Evolutionary conservation across 2,329 filamentous ascomycete genomes (phyloP), one percentile per base, ranked within the genome.

Genomic region (Ilyonectria robusta): DNA sequence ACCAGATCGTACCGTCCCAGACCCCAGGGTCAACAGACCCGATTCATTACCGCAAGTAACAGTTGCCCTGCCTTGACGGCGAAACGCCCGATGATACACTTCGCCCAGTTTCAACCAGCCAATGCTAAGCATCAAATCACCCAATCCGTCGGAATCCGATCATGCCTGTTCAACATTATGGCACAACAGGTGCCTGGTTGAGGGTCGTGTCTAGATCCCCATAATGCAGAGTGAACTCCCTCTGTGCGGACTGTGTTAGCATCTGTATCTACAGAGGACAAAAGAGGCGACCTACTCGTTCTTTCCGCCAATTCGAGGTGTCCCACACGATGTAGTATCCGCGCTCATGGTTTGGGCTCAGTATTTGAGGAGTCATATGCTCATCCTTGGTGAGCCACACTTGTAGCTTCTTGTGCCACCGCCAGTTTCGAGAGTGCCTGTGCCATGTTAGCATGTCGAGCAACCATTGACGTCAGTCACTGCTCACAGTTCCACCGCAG

Each of bases 321-420:
- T 91, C 89, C 86, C 90, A 92, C 63, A 92, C 85, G 66, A 91
- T 86, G 76, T 92, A 92, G 78, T 87, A 91, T 1, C 90, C 90
- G 66, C 89, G 86, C 78, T 92, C 90, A 56, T 89, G 87, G 59
- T 82, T 86, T 13, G 85, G 84, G 59, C 87, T 87, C 50, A 92
- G 78, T 17, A 86, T 83, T 65, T 89, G 88, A 33, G 89, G 89
- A 50, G 87, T 85, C 88, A 91, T 89, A 70, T 88, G 82, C 63
- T 91, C 89, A 73, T 92, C 90, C 78, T 92, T 92, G 6, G 90
- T 92, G 56, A 92, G 80, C 90, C 90, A 92, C 26, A 91, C 79
- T 70, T 89, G 88, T 26, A 89, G 80, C 77, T 90, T 90, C 81
- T 91, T 91, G 77, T 92, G 89, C 87, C 89, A 92, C 67, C 90